Evolutionary conservation across 176 grass and related monocot genomes (phyloP).

Genomic region (Phragmites australis): DNA sequence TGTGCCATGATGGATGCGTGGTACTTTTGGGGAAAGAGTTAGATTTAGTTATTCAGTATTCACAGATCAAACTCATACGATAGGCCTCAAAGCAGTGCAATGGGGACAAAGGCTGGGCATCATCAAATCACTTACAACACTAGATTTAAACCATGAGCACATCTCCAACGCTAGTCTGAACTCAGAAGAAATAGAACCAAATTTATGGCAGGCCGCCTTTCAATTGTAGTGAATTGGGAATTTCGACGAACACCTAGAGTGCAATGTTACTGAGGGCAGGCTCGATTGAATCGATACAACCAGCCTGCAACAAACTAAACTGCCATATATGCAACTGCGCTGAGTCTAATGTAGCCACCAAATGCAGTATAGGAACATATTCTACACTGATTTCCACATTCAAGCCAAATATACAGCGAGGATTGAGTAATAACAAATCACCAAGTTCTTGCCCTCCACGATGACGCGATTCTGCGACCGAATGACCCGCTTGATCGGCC

Average conservation of each 20-base stretch:
- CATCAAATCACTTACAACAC: not conserved
- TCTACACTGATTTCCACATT: not conserved
- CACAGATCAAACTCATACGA: not conserved
- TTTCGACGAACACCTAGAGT: not conserved
- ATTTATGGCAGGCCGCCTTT: not conserved
- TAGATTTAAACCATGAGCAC: not conserved
- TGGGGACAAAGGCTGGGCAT: not conserved
- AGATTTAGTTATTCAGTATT: not conserved
- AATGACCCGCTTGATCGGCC: slow-evolving; percentile 82
- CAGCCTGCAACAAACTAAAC: not conserved
- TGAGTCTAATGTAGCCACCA: not conserved
- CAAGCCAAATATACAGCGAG: not conserved
- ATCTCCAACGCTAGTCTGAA: not conserved
- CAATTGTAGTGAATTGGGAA: not conserved
- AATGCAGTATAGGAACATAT: not conserved
- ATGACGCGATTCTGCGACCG: slow-evolving; percentile 90
- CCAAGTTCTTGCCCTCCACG: slow-evolving; percentile 95
- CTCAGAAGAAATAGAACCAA: not conserved
- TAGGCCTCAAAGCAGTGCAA: not conserved
- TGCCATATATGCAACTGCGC: not conserved
- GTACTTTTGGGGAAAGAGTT: not conserved
- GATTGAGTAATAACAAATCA: not conserved
- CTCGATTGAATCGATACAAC: not conserved
- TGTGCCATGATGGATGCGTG: not conserved
- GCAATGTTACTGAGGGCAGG: not conserved